Conservation (phyloP, 2,329 filamentous ascomycete species). For the Pseudogymnoascus sp. region DNA sequence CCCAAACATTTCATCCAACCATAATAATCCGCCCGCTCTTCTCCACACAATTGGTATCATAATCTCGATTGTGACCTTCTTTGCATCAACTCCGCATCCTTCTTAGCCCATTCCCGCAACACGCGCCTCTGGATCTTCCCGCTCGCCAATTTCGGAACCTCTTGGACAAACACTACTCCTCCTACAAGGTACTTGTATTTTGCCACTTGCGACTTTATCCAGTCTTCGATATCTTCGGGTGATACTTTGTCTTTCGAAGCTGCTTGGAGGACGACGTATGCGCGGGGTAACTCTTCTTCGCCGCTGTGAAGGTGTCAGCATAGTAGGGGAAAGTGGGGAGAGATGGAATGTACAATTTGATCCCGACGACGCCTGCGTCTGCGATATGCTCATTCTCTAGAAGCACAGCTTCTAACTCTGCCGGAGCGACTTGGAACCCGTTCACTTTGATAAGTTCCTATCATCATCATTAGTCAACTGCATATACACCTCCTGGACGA, state of each 20-base stretch:
- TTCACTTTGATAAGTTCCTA: constrained; percentile 52
- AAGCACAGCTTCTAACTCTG: constrained; percentile 47
- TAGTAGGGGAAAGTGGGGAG: background rate
- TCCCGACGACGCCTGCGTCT: constrained; percentile 49
- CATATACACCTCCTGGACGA: background rate
- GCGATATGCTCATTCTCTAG: constrained; percentile 45
- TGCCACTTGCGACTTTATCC: constrained; percentile 40
- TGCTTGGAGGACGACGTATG: constrained; percentile 46
- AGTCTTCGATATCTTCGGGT: constrained; percentile 44
- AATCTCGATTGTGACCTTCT: constrained; percentile 11
- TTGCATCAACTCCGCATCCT: constrained; percentile 36
- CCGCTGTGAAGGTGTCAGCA: constrained; percentile 18
- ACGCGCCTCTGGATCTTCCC: constrained; percentile 53
- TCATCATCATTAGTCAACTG: background rate
- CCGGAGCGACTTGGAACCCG: constrained; percentile 52
- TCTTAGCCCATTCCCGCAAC: constrained; percentile 50
- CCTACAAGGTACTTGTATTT: constrained; percentile 47
- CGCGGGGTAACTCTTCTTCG: constrained; percentile 45
- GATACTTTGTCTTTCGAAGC: constrained; percentile 38
- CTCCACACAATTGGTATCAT: background rate
- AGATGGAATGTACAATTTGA: constrained; percentile 29
- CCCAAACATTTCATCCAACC: background rate
- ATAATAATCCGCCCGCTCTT: background rate
- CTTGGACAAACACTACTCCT: constrained; percentile 47
- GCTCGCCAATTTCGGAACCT: constrained; percentile 49